Conservation (phyloP, 331 rosid species). For the Cydonia oblonga region DNA sequence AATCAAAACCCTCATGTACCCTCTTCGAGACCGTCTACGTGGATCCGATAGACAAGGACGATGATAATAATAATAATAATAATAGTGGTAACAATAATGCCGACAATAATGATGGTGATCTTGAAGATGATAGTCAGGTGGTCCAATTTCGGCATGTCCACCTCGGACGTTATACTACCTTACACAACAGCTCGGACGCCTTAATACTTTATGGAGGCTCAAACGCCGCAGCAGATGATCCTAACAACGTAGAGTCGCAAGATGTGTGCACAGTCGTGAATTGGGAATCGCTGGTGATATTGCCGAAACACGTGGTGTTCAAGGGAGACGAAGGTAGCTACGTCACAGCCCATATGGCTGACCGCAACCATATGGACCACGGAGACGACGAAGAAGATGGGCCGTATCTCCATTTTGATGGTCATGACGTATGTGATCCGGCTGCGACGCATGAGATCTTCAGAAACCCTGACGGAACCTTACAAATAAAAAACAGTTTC, state of each 20-base stretch:
- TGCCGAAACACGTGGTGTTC: constrained; percentile 10
- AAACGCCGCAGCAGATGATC: background rate
- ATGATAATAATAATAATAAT: background rate
- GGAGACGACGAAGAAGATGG: background rate
- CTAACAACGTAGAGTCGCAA: background rate
- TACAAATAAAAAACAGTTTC: background rate
- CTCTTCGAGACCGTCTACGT: constrained; percentile 3
- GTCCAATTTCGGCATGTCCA: constrained; percentile 6
- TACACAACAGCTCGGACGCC: background rate
- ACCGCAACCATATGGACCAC: background rate
- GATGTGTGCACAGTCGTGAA: background rate
- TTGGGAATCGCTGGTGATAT: background rate
- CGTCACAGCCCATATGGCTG: background rate
- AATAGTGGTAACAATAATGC: background rate
- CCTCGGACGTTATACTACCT: background rate
- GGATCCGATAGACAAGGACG: background rate
- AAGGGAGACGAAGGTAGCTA: background rate
- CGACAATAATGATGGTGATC: background rate
- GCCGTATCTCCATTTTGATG: background rate
- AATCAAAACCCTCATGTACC: background rate
- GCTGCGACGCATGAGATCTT: background rate
- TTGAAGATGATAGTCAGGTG: background rate
- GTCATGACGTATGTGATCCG: background rate
- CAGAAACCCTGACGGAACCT: background rate
- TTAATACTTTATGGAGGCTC: background rate